Evolutionary conservation across 352 stramenopile genomes (phyloP).

Genomic region (Blastocystis sp.): DNA sequence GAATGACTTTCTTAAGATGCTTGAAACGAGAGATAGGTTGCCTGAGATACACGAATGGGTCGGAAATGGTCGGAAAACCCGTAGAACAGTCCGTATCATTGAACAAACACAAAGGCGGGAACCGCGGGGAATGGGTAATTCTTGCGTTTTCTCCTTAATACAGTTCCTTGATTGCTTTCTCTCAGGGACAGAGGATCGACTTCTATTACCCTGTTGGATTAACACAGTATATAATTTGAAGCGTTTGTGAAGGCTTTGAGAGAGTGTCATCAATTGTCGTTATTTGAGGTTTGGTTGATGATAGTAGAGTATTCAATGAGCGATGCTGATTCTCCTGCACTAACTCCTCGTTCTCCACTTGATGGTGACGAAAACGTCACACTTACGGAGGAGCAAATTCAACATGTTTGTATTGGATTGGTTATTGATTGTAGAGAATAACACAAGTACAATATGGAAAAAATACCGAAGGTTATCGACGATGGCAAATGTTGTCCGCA

Average conservation of each 20-base stretch:
- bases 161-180: no score
- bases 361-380: background rate
- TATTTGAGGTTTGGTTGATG: no score
- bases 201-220: no score
- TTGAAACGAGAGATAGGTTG: no score
- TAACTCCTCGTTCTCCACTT: background rate
- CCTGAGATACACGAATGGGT: background rate
- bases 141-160: no score
- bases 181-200: no score
- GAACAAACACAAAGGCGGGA: background rate
- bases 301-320: background rate
- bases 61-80: background rate
- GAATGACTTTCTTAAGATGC: background rate
- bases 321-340: background rate
- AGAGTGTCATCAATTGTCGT: no score
- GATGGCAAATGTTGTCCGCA: slow-evolving; percentile 2
- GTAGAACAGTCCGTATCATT: background rate
- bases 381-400: slow-evolving; percentile 22
- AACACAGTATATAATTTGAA: no score
- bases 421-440: background rate
- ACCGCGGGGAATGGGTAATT: background rate
- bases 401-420: background rate
- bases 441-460: slow-evolving; percentile 17
- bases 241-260: no score
- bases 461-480: slow-evolving; percentile 18